phyloP scores from a whole-genome alignment of 2,329 filamentous ascomycete genomes.

The Xylaria sp. region DNA sequence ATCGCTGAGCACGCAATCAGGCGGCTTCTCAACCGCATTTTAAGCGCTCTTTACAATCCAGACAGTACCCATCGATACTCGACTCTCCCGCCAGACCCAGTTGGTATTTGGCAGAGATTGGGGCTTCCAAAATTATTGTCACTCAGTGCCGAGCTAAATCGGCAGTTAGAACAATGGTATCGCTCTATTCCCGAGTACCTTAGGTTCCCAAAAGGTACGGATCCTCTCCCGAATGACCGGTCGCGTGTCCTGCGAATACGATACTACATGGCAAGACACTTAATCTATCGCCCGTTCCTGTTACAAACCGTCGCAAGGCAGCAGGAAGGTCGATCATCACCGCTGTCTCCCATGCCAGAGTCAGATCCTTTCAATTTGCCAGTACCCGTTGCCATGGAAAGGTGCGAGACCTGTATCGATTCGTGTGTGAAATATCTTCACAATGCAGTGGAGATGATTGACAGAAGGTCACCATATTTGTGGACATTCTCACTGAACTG shows the following conservation, averaged over 20 bases:
- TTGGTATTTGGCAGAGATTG: slow-evolving; percentile 45
- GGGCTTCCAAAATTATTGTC: slow-evolving; percentile 48
- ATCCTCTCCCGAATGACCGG: slow-evolving; percentile 69
- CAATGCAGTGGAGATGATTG: slow-evolving; percentile 51
- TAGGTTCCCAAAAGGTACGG: slow-evolving; percentile 65
- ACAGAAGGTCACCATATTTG: slow-evolving; percentile 53
- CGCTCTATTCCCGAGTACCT: slow-evolving; percentile 52
- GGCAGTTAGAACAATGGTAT: slow-evolving; percentile 55
- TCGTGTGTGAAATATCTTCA: slow-evolving; percentile 52
- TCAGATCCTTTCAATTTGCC: slow-evolving; percentile 42
- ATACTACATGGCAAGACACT: slow-evolving; percentile 76
- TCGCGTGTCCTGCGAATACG: slow-evolving; percentile 76
- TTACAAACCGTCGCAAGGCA: slow-evolving; percentile 61
- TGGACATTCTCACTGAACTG: slow-evolving; percentile 53
- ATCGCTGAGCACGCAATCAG: slow-evolving; percentile 57
- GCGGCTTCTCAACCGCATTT: slow-evolving; percentile 56
- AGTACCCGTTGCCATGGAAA: slow-evolving; percentile 50
- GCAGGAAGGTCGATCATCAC: slow-evolving; percentile 41
- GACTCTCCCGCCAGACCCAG: slow-evolving; percentile 39
- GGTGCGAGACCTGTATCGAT: slow-evolving; percentile 51
- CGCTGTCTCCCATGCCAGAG: slow-evolving; percentile 35
- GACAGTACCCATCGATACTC: slow-evolving; percentile 43
- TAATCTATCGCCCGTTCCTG: slow-evolving; percentile 64
- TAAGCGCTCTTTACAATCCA: slow-evolving; percentile 54
- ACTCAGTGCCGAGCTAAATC: slow-evolving; percentile 53